Evolutionary conservation across 495 filamentous ascomycete genomes (phyloP), one percentile per base, ranked within the genome.

Genomic region (Neohortaea acidophila): DNA sequence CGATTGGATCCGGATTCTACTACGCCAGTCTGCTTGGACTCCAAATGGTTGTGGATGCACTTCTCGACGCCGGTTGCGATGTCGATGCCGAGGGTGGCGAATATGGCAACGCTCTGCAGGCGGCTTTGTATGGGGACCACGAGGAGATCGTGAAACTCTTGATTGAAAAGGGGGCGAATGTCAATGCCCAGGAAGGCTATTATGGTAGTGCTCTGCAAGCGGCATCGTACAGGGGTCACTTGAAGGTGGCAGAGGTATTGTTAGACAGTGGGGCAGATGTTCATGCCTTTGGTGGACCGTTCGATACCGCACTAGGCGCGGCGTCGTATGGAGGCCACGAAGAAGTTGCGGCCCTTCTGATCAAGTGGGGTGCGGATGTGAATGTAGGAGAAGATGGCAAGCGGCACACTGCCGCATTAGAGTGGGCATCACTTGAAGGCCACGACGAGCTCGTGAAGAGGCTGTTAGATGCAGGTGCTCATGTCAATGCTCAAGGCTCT

Each of bases 31-130:
- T 23, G n/a, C 22, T 39, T 9, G 51, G 47, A 2, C 27, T 52
- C 4, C 8, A 21, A 21, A 33, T 6, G 1, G 27, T 30, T 19
- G 49, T 36, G 11, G n/a, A 10, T 11, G 25, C 14, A n/a, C 33
- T 52, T 3, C 29, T 49, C 7, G 30, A 27, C 13, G 19, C 0
- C 2, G 37, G 31, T 2, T 25, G 43, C 31, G 35, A 45, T 12
- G 32, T 51, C 25, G 43, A 50, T 26, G 44, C 42, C 4, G 23
- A 50, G 29, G 49, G 33, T 11, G 48, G 45, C 7, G 0, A 34
- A 2, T 42, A 47, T 27, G 53, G 53, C 37, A 55, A 35, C 33
- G 52, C 53, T 10, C 49, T 56, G 0, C 44, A 49, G 39, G 49
- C 39, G 10, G 50, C 47, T 4, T 47, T 39, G 29, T 3, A 2